Evolutionary conservation across 352 stramenopile genomes (phyloP).

Genomic region (Phytophthora cactorum): DNA sequence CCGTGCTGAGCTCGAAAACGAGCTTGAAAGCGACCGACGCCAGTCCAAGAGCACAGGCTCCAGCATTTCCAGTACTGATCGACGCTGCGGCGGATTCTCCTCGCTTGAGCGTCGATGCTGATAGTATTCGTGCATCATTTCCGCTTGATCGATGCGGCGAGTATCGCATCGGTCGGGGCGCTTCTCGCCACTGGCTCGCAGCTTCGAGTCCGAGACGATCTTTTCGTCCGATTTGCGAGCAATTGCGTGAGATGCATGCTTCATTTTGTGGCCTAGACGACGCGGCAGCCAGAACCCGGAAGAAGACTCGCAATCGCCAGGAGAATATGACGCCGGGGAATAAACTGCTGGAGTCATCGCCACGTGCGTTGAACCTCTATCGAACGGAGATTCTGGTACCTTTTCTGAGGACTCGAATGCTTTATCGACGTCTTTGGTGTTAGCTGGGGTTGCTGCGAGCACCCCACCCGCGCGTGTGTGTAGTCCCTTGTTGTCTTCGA

Average conservation of each 20-base stretch:
- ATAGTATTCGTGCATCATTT: slow-evolving; percentile 33
- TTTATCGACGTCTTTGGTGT: neutral
- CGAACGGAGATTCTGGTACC: slow-evolving; percentile 19
- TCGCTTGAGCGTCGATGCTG: slow-evolving; percentile 20
- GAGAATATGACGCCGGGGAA: too few species aligned
- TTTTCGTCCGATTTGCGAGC: slow-evolving; percentile 18
- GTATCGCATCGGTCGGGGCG: slow-evolving; percentile 32
- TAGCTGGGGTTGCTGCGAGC: slow-evolving; percentile 7
- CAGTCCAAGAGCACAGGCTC: slow-evolving; percentile 37
- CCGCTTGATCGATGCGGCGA: slow-evolving; percentile 41
- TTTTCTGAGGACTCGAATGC: neutral
- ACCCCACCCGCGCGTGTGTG: slow-evolving; percentile 14
- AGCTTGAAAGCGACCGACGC: slow-evolving; percentile 35
- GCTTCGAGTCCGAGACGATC: neutral
- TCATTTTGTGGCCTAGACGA: too few species aligned
- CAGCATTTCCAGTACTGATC: slow-evolving; percentile 34
- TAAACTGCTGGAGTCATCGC: too few species aligned
- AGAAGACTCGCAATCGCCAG: too few species aligned
- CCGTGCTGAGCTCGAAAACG: slow-evolving; percentile 22
- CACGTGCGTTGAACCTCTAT: slow-evolving; percentile 3
- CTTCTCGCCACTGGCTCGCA: too few species aligned
- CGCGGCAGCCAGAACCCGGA: too few species aligned
- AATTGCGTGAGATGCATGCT: neutral
- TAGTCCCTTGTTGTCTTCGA: slow-evolving; percentile 27
- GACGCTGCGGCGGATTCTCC: slow-evolving; percentile 12